A percentile compares a stretch with the other conserved stretches of the same genome.
phyloP scores from a whole-genome alignment of 73 alveolate species.

The Paramecium sexaurelia region DNA sequence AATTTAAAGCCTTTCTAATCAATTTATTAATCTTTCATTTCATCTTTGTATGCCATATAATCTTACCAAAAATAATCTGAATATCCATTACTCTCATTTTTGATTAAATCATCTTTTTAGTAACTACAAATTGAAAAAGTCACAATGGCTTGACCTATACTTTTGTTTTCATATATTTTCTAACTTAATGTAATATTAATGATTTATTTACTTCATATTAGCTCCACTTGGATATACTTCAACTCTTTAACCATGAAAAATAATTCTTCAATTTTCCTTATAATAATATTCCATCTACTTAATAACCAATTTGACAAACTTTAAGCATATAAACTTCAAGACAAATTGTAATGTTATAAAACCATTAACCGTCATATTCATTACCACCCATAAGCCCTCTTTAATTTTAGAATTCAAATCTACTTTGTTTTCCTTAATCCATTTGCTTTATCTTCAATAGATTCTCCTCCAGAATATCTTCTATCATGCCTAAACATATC shows the following conservation, averaged over 20 bases:
- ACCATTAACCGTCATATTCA: slow-evolving; percentile 88
- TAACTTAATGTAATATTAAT: slow-evolving; percentile 7
- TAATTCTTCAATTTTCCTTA: slow-evolving; percentile 88
- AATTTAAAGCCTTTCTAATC: slow-evolving; percentile 68
- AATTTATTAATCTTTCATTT: slow-evolving; percentile 65
- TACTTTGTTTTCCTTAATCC: slow-evolving; percentile 69
- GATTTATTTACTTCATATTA: slow-evolving; percentile 65
- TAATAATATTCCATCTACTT: slow-evolving; percentile 78
- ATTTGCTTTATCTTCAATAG: slow-evolving; percentile 66
- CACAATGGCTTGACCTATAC: slow-evolving; percentile 74
- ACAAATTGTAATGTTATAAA: slow-evolving; percentile 84
- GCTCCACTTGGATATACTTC: slow-evolving; percentile 86
- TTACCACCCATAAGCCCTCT: slow-evolving; percentile 86
- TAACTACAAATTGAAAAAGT: slow-evolving; percentile 39
- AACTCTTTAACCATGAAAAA: slow-evolving; percentile 85
- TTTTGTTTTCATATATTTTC: slow-evolving; percentile 67
- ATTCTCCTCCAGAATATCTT: slow-evolving; percentile 57
- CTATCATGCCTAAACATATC: slow-evolving; percentile 72
- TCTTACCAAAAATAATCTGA: slow-evolving; percentile 69
- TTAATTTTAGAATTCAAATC: slow-evolving; percentile 54
- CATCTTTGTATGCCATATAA: slow-evolving; percentile 62
- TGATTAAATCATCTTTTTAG: slow-evolving; percentile 50
- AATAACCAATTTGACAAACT: not conserved
- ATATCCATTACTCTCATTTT: slow-evolving; percentile 64
- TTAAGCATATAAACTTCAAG: slow-evolving; percentile 70